Percentiles rank a stretch among this genome's conserved stretches.
phyloP scores from a whole-genome alignment of 2,329 filamentous ascomycete genomes.

The Kalmusia sp. region DNA sequence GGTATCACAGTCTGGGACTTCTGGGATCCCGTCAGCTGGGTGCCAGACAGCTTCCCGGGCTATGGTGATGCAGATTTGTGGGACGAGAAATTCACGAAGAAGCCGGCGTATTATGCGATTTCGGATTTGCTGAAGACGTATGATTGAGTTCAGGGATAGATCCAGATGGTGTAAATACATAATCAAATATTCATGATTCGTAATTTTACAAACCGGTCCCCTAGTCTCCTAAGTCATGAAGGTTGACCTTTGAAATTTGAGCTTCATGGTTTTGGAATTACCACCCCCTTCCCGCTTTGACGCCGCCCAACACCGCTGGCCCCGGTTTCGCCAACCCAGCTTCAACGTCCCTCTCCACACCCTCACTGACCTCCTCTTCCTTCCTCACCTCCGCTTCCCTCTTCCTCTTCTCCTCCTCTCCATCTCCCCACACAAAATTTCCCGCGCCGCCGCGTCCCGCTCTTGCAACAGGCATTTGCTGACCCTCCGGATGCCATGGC shows the following conservation, averaged over 20 bases:
- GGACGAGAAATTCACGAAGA: constrained; percentile 34
- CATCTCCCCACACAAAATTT: constrained; percentile 53
- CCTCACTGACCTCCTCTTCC: constrained; percentile 37
- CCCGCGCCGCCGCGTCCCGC: constrained; percentile 56
- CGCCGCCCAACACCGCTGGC: constrained; percentile 46
- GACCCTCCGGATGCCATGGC: constrained; percentile 43
- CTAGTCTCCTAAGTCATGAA: too few species aligned
- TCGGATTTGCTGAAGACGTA: constrained; percentile 30
- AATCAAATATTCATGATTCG: background rate
- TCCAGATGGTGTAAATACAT: background rate
- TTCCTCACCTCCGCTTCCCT: constrained; percentile 36
- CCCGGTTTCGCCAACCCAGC: constrained; percentile 48
- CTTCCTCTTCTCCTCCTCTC: constrained; percentile 35
- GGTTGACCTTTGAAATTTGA: too few species aligned
- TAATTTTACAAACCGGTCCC: too few species aligned
- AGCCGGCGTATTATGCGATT: constrained; percentile 46
- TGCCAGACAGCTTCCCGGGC: constrained; percentile 45
- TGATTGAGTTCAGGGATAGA: background rate
- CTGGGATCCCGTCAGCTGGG: constrained; percentile 50
- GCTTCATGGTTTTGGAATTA: too few species aligned
- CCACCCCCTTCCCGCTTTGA: constrained; percentile 37
- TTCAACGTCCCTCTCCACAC: constrained; percentile 52
- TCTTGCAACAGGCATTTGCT: constrained; percentile 43
- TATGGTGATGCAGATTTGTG: constrained; percentile 45
- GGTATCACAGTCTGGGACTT: constrained; percentile 53